Evolutionary conservation across 2,329 filamentous ascomycete species (phyloP).

Genomic region (Chaetomiaceae sp.): DNA sequence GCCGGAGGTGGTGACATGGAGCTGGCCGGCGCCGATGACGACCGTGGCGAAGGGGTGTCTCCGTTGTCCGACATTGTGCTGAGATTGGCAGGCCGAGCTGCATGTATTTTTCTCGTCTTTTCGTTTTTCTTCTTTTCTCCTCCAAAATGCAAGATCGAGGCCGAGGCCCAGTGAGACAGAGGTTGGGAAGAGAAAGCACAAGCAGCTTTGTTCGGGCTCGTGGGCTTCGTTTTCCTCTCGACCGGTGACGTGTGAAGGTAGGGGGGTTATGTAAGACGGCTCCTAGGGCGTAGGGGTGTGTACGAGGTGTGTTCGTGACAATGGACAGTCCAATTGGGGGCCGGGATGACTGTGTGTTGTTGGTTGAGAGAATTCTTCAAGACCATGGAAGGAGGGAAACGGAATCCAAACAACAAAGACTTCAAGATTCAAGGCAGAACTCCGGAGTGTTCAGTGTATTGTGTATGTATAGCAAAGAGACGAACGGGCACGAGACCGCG

Average conservation of each 20-base stretch:
- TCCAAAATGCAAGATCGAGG: no score
- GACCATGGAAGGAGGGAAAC: background rate
- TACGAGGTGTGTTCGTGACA: background rate
- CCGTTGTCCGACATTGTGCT: conserved; percentile 15
- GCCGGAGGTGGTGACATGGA: conserved; percentile 13
- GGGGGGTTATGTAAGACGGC: background rate
- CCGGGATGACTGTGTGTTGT: no score
- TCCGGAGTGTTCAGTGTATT: no score
- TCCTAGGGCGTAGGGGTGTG: background rate
- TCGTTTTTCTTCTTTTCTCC: no score
- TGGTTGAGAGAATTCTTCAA: no score
- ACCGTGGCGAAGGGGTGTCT: conserved; percentile 14
- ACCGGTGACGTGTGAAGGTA: background rate
- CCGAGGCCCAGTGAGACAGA: background rate
- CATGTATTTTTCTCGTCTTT: background rate
- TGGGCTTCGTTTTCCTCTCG: background rate
- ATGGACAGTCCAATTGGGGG: background rate
- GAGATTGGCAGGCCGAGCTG: background rate
- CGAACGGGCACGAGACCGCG: background rate
- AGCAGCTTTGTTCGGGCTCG: background rate
- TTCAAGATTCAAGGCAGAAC: no score
- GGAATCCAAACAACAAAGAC: no score
- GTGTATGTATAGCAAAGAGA: background rate
- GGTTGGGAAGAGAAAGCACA: background rate
- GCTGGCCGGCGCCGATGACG: conserved; percentile 7